phyloP scores from a whole-genome alignment of 495 filamentous ascomycete species.

The Astrocystis sublimbata region DNA sequence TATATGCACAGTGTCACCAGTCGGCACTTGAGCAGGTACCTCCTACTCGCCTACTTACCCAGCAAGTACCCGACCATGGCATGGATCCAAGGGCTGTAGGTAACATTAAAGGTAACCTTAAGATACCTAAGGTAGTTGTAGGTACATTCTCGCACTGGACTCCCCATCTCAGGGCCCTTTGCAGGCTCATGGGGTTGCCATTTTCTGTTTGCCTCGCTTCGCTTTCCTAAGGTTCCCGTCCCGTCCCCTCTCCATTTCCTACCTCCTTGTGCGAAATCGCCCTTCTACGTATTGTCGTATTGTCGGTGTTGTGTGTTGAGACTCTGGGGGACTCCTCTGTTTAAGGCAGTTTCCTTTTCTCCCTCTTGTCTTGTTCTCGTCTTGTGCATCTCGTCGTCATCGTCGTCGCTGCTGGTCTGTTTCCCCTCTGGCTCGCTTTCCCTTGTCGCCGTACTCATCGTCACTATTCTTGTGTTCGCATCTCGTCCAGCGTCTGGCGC shows the following conservation, averaged over 20 bases:
- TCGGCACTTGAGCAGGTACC: too few relatives aligned
- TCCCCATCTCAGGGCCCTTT: too few relatives aligned
- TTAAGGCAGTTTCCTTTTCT: constrained; percentile 51
- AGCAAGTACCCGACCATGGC: too few relatives aligned
- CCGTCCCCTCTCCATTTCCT: constrained; percentile 34
- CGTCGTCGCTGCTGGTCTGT: constrained; percentile 27
- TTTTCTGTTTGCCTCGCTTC: constrained; percentile 35
- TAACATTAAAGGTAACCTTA: too few relatives aligned
- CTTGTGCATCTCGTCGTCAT: constrained; percentile 28
- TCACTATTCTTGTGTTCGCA: constrained; percentile 28
- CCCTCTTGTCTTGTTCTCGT: constrained; percentile 24
- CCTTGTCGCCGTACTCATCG: constrained; percentile 40
- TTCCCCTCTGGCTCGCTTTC: constrained; percentile 29
- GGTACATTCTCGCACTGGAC: constrained; percentile 19
- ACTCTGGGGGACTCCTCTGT: constrained; percentile 51
- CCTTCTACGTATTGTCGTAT: constrained; percentile 35
- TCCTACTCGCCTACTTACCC: too few relatives aligned
- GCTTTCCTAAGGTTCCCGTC: too few relatives aligned
- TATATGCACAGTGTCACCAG: too few relatives aligned
- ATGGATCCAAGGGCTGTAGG: too few relatives aligned
- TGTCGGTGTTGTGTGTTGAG: constrained; percentile 44
- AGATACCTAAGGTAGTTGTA: too few relatives aligned
- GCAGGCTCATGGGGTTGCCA: too few relatives aligned
- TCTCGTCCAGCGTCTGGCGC: constrained; percentile 25
- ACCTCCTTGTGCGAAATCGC: constrained; percentile 33